These are phyloP conservation scores for Zymoseptoria crescenta DNA, from an alignment of 2,329 filamentous ascomycete genomes.

Conservation along the genomic window DNA sequence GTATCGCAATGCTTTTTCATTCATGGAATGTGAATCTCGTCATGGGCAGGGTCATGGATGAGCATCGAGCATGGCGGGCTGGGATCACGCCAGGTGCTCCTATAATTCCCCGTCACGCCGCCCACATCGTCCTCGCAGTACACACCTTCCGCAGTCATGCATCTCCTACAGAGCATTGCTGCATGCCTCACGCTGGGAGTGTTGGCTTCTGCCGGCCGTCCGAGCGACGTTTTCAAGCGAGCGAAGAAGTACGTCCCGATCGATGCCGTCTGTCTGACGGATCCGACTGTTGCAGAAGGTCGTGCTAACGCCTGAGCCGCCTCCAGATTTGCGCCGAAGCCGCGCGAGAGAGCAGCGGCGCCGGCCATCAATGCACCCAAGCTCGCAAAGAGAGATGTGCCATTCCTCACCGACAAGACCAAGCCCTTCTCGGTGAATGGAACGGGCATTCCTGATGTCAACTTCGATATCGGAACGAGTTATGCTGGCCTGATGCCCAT, in stretches of 20 bases:
- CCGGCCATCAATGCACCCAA: neutral
- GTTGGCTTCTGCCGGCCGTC: neutral
- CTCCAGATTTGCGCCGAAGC: neutral
- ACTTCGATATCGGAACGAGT: conserved; percentile 38
- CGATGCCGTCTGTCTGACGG: neutral
- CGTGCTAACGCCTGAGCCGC: neutral
- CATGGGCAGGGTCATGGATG: neutral
- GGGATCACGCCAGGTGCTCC: neutral
- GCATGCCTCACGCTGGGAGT: neutral
- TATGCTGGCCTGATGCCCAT: conserved; percentile 46
- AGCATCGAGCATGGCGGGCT: neutral
- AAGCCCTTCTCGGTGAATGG: conserved; percentile 22
- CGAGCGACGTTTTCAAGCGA: neutral
- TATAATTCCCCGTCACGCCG: neutral
- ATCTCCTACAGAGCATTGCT: neutral
- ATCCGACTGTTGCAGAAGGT: neutral
- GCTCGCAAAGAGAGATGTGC: neutral
- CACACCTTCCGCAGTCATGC: neutral
- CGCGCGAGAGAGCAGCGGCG: neutral
- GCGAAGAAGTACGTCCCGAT: neutral
- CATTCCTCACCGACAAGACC: conserved; percentile 9
- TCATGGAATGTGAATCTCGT: neutral
- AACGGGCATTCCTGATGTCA: conserved; percentile 28
- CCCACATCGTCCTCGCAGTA: neutral
- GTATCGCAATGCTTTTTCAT: neutral